Evolutionary conservation across 225 moss, liverwort and hornwort genomes (phyloP).

Genomic region (Sphagnum contortum): DNA sequence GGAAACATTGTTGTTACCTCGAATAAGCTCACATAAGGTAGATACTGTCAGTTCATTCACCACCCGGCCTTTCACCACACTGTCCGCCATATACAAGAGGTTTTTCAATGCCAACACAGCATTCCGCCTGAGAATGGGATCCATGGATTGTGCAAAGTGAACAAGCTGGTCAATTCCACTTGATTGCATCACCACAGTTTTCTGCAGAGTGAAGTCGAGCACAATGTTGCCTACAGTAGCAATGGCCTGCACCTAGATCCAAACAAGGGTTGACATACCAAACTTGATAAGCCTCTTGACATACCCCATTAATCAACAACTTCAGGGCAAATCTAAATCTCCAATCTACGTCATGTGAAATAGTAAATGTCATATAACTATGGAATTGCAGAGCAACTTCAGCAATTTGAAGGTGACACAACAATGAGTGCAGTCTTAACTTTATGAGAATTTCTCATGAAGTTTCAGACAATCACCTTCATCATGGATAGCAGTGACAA

Average conservation of each 20-base stretch:
- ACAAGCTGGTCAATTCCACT: constrained; percentile 83
- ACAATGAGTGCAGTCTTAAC: too few relatives aligned
- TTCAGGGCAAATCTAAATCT: too few relatives aligned
- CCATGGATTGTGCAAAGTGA: constrained; percentile 84
- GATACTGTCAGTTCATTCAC: constrained; percentile 78
- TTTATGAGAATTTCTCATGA: too few relatives aligned
- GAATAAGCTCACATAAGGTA: constrained; percentile 72
- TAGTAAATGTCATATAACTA: too few relatives aligned
- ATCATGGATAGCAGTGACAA: too few relatives aligned
- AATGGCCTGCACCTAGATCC: constrained; percentile 71
- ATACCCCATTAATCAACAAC: too few relatives aligned
- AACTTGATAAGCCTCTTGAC: too few relatives aligned
- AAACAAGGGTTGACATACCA: background rate
- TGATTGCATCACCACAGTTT: constrained; percentile 73
- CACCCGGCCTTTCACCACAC: constrained; percentile 64
- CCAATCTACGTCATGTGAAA: too few relatives aligned
- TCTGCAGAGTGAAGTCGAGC: constrained; percentile 81
- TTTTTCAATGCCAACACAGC: constrained; percentile 95
- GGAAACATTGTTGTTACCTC: constrained; percentile 35
- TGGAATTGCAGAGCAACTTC: too few relatives aligned
- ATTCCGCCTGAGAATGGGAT: constrained; percentile 73
- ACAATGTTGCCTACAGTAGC: constrained; percentile 92
- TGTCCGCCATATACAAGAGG: constrained; percentile 88
- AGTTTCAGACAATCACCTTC: too few relatives aligned
- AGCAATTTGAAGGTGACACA: too few relatives aligned